These are phyloP conservation scores for Asterochloris erici DNA, from an alignment of 139 green algal genomes.

Conservation along the genomic window DNA sequence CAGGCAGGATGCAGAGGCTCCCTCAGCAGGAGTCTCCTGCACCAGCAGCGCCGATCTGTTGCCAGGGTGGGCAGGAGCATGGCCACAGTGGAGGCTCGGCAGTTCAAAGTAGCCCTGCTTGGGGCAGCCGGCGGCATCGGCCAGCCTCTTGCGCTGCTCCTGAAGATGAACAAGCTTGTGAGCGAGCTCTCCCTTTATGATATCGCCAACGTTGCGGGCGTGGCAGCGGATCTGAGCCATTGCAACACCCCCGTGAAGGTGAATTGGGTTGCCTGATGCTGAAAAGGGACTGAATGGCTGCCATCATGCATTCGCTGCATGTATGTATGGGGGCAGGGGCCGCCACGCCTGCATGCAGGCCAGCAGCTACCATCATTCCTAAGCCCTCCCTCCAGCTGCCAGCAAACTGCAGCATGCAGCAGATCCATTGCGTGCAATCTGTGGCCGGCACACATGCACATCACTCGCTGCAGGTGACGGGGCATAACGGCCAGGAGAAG, in stretches of 20 bases:
- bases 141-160: constrained; percentile 89
- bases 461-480: constrained; percentile 16
- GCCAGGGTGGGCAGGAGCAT: background rate
- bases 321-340: too few species aligned
- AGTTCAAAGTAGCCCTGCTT: constrained; percentile 88
- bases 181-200: constrained; percentile 90
- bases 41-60: background rate
- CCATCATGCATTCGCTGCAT: background rate
- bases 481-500: constrained; percentile 65
- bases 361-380: background rate
- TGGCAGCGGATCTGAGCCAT: constrained; percentile 93
- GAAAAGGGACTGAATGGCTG: background rate
- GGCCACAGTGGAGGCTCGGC: background rate
- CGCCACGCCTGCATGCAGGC: background rate
- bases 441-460: background rate
- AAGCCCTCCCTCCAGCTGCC: background rate
- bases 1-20: too few species aligned
- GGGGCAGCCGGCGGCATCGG: constrained; percentile 96
- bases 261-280: background rate
- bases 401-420: background rate
- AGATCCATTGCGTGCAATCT: background rate
- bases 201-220: constrained; percentile 81
- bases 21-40: background rate
- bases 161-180: constrained; percentile 77
- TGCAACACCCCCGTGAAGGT: constrained; percentile 82